Conservation (phyloP, 1,284 basidiomycete genomes). For the Exobasidium rhododendri region DNA sequence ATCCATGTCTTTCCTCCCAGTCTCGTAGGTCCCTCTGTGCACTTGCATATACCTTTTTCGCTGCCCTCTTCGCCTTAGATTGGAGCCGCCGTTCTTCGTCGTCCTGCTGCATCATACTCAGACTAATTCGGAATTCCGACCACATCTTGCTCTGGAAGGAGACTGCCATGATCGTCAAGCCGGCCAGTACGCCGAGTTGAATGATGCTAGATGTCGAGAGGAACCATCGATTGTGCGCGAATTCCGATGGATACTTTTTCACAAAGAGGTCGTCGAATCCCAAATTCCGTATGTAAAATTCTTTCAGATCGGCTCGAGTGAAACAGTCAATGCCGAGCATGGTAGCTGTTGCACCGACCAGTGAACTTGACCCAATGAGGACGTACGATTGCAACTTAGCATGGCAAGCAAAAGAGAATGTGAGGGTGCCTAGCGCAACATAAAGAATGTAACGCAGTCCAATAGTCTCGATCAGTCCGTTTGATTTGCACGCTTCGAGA, state of each 20-base stretch:
- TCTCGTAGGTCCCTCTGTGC: slow-evolving; percentile 68
- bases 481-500: slow-evolving; percentile 76
- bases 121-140: slow-evolving; percentile 69
- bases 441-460: slow-evolving; percentile 83
- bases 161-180: slow-evolving; percentile 66
- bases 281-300: slow-evolving; percentile 92
- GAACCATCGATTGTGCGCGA: slow-evolving; percentile 62
- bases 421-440: slow-evolving; percentile 62
- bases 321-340: slow-evolving; percentile 84
- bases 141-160: slow-evolving; percentile 76
- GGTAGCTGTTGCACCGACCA: slow-evolving; percentile 86
- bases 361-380: slow-evolving; percentile 67
- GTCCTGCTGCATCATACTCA: slow-evolving; percentile 74
- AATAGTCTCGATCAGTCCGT: slow-evolving; percentile 69
- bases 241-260: slow-evolving; percentile 30
- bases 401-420: slow-evolving; percentile 26
- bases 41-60: slow-evolving; percentile 68
- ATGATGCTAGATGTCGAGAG: slow-evolving; percentile 63
- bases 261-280: slow-evolving; percentile 73
- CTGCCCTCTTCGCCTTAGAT: slow-evolving; percentile 71
- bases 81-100: slow-evolving; percentile 68
- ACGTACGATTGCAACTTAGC: slow-evolving; percentile 36
- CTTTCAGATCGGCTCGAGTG: slow-evolving; percentile 83
- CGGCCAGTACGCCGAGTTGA: slow-evolving; percentile 79
- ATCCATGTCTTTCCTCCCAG: slow-evolving; percentile 82